Conservation (phyloP, 192 early-diverging fungal genomes). For the Kappamyces sp. region DNA sequence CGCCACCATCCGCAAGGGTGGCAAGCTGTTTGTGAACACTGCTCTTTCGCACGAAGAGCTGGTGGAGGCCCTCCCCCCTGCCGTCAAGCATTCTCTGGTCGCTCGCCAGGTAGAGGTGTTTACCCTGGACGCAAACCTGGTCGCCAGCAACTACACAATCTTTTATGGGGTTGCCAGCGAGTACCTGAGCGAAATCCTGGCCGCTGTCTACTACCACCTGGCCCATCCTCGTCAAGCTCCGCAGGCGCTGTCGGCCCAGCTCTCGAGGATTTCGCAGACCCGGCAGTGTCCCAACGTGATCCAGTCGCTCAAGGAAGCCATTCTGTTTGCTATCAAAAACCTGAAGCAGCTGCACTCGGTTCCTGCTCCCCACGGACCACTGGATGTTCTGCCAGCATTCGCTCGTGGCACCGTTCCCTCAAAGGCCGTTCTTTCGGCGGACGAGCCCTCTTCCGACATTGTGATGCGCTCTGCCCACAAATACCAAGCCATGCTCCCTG, state of each 20-base stretch:
- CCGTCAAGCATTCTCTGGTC: slow-evolving; percentile 50
- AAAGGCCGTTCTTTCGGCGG: slow-evolving; percentile 19
- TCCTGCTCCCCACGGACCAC: not conserved
- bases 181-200: slow-evolving; percentile 54
- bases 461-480: slow-evolving; percentile 24
- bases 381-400: slow-evolving; percentile 17
- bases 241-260: slow-evolving; percentile 15
- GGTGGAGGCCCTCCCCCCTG: slow-evolving; percentile 57
- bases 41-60: slow-evolving; percentile 56
- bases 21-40: slow-evolving; percentile 60
- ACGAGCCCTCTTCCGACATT: slow-evolving; percentile 32
- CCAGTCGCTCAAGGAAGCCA: slow-evolving; percentile 31
- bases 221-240: slow-evolving; percentile 24
- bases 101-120: slow-evolving; percentile 49
- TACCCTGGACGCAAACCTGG: slow-evolving; percentile 55
- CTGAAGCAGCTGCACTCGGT: slow-evolving; percentile 14
- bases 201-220: slow-evolving; percentile 49
- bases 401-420: slow-evolving; percentile 19
- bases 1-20: slow-evolving; percentile 38
- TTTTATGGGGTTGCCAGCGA: slow-evolving; percentile 37
- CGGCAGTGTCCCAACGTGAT: slow-evolving; percentile 24
- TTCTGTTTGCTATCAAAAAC: slow-evolving; percentile 23
- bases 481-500: slow-evolving; percentile 56
- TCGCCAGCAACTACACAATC: slow-evolving; percentile 53
- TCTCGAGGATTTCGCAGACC: slow-evolving; percentile 7